These are phyloP conservation scores for Cryphonectria naterciae DNA, from an alignment of 2,329 filamentous ascomycete genomes.

Conservation along the genomic window DNA sequence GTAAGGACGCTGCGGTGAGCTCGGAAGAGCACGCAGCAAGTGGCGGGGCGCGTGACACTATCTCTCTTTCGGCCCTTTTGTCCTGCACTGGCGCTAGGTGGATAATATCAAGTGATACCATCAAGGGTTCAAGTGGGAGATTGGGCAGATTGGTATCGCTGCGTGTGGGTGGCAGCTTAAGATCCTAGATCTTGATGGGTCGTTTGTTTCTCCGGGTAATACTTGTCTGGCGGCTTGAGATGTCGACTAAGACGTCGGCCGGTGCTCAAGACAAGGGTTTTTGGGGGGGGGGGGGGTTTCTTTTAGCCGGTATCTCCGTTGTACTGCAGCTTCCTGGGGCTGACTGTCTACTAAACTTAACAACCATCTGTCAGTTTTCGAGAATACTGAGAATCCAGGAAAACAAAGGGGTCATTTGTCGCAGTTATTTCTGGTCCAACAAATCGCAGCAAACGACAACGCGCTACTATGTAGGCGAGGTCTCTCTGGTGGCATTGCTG, in stretches of 20 bases:
- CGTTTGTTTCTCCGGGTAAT: neutral
- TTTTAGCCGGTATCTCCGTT: neutral
- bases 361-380: neutral
- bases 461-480: neutral
- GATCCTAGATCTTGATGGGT: neutral
- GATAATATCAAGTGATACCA: neutral
- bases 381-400: neutral
- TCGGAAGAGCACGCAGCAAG: neutral
- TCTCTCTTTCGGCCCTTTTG: constrained; percentile 10
- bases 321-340: neutral
- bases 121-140: neutral
- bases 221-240: neutral
- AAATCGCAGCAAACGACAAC: neutral
- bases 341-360: neutral
- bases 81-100: neutral
- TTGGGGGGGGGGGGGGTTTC: no score
- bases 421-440: constrained; percentile 6
- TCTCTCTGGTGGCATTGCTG: neutral
- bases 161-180: neutral
- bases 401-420: neutral
- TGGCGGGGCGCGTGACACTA: neutral
- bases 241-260: neutral
- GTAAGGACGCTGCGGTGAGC: neutral
- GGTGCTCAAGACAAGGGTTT: neutral
- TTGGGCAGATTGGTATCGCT: neutral